These are phyloP conservation scores for Actinidia chinensis DNA, from an alignment of 179 eudicot genomes.

Conservation along the genomic window DNA sequence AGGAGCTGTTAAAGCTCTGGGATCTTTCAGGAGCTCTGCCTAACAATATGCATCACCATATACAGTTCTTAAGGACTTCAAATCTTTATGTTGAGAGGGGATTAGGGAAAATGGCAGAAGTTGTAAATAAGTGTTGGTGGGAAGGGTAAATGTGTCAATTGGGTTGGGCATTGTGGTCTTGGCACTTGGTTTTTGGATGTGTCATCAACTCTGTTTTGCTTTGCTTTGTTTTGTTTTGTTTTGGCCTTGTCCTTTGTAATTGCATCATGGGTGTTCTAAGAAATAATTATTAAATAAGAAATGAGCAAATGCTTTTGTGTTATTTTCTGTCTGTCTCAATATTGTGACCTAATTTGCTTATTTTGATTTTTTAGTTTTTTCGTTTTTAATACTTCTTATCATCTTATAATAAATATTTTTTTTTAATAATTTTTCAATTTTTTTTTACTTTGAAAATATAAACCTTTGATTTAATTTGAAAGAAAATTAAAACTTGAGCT, in stretches of 20 bases:
- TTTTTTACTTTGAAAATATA: not conserved
- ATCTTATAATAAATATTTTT: not conserved
- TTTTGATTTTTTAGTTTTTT: no score
- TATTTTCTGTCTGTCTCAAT: not conserved
- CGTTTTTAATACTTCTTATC: not conserved
- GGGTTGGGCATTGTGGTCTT: not conserved
- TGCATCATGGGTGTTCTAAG: not conserved
- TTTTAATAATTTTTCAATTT: no score
- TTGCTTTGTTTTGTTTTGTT: not conserved
- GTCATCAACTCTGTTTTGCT: not conserved
- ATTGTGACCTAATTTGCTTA: no score
- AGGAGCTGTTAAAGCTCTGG: constrained; percentile 15
- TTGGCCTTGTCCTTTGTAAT: not conserved
- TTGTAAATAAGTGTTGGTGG: constrained; percentile 3
- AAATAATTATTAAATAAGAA: not conserved
- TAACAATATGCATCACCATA: not conserved
- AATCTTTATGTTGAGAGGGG: not conserved
- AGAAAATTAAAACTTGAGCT: not conserved
- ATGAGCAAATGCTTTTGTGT: not conserved
- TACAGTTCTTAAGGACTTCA: not conserved
- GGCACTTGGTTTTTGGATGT: not conserved
- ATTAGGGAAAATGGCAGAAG: not conserved
- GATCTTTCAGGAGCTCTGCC: constrained; percentile 17
- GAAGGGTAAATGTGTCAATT: not conserved
- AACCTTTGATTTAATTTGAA: not conserved